Evolutionary conservation across 805 yeast species (phyloP), one percentile per base, ranked within the genome.

Genomic region (Ogataea siamensis): DNA sequence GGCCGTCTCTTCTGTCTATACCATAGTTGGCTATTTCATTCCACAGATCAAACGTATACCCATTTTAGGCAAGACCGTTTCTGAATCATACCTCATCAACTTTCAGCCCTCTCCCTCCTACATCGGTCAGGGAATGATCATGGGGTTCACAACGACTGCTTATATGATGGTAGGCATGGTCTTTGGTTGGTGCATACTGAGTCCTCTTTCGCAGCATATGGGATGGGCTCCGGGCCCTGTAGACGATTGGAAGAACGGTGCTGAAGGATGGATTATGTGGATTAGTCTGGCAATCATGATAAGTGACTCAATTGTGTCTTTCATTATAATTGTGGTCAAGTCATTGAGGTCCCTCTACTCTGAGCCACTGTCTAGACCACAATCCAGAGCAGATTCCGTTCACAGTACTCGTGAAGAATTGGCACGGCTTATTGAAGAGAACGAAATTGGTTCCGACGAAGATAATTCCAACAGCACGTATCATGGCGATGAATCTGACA

Each of bases 231-330:
- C 88, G 0, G 95, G 96, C 0, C 81, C 80, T 3, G 77, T 87
- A 2, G 93, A 84, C 55, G 95, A 88, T 62, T 93, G 97, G 97
- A 81, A 85, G 51, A 72, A 76, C 17, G 98, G 98, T 3, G 85
- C 89, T 1, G 96, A 91, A 56, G 99, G 98, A 5, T 91, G 99
- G 99, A 87, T 93, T 39, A 68, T 91, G 58, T 91, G 99, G 99
- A 70, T 88, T 38, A 80, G 94, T 57, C 71, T 91, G 49, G 81
- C 96, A 16, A 87, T 89, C 34, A 91, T 91, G 99, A 87, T 91
- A 13, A 80, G 87, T 34, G 99, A 91, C 57, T 84, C 96, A 7
- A 67, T 87, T 4, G 86, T 89, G 4, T 83, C 95, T 2, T 84
- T 91, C 51, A 44, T 76, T 0, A 83, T 83, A 3, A 78, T 83